Percentiles rank a stretch among this genome's conserved stretches.
phyloP scores from a whole-genome alignment of 1,284 basidiomycete genomes.

The Microbotryomycetes sp. region DNA sequence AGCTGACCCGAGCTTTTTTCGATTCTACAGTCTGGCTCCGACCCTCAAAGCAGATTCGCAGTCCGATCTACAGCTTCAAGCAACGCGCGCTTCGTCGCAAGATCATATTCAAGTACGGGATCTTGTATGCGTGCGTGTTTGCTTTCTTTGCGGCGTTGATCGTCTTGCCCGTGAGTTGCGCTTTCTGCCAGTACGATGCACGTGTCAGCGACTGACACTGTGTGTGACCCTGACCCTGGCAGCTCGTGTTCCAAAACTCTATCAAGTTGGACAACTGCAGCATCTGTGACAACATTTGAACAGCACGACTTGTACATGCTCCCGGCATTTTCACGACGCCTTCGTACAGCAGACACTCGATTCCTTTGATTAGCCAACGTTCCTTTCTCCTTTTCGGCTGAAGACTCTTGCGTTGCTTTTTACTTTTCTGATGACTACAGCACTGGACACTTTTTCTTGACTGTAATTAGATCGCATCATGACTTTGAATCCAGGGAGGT shows the following conservation, averaged over 20 bases:
- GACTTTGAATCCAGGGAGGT: no score
- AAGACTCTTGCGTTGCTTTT: no score
- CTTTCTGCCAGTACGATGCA: not conserved
- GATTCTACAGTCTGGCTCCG: slow-evolving; percentile 63
- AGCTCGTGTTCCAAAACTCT: not conserved
- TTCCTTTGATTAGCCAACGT: no score
- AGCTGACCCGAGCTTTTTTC: slow-evolving; percentile 49
- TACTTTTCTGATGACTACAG: no score
- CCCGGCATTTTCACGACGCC: no score
- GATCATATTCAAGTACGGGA: slow-evolving; percentile 58
- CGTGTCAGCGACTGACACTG: not conserved
- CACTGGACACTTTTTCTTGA: no score
- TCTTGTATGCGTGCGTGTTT: slow-evolving; percentile 71
- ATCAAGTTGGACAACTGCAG: not conserved
- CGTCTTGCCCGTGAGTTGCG: slow-evolving; percentile 33
- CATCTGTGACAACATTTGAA: not conserved
- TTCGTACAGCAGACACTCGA: no score
- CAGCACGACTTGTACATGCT: no score
- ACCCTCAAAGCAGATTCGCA: slow-evolving; percentile 82
- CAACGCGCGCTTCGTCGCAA: slow-evolving; percentile 9
- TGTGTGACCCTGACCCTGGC: not conserved
- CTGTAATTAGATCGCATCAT: no score
- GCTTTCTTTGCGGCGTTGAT: slow-evolving; percentile 65
- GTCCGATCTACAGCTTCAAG: slow-evolving; percentile 66
- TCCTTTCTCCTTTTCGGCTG: no score